These are phyloP conservation scores for Myriosclerotinia scirpicola DNA, from an alignment of 2,329 filamentous ascomycete genomes.

Conservation along the genomic window DNA sequence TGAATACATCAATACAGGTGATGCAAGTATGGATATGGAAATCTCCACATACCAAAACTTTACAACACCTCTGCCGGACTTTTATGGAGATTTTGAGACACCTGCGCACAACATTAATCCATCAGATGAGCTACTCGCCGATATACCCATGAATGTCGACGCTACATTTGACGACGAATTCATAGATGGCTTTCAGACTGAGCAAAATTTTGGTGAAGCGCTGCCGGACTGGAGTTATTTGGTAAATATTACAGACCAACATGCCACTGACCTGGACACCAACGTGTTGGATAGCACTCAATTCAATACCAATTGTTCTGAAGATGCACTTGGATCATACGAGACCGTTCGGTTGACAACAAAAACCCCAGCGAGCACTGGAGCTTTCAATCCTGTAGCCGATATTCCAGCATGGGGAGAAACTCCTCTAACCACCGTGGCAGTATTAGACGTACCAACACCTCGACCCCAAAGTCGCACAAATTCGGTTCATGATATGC, in stretches of 20 bases:
- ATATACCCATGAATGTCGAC: background rate
- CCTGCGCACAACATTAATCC: background rate
- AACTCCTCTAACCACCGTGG: background rate
- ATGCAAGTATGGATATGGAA: background rate
- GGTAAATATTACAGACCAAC: conserved; percentile 6
- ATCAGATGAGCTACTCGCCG: conserved; percentile 1
- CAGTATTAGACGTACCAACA: background rate
- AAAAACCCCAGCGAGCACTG: too few relatives aligned
- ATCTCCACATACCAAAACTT: background rate
- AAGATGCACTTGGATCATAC: background rate
- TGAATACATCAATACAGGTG: background rate
- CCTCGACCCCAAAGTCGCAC: conserved; percentile 1
- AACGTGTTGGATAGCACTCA: conserved; percentile 4
- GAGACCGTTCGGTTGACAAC: background rate
- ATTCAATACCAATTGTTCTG: background rate
- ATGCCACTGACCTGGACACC: background rate
- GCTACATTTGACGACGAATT: background rate
- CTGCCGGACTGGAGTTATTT: conserved; percentile 3
- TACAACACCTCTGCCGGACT: background rate
- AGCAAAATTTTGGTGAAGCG: background rate
- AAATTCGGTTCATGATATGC: background rate
- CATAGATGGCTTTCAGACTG: background rate
- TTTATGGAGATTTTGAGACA: background rate
- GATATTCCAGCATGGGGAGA: conserved; percentile 17
- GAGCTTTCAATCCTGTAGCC: background rate